Base-by-base conservation (phyloP, 2,329 filamentous ascomycete species). In the Pseudocercospora macadamiae region DNA sequence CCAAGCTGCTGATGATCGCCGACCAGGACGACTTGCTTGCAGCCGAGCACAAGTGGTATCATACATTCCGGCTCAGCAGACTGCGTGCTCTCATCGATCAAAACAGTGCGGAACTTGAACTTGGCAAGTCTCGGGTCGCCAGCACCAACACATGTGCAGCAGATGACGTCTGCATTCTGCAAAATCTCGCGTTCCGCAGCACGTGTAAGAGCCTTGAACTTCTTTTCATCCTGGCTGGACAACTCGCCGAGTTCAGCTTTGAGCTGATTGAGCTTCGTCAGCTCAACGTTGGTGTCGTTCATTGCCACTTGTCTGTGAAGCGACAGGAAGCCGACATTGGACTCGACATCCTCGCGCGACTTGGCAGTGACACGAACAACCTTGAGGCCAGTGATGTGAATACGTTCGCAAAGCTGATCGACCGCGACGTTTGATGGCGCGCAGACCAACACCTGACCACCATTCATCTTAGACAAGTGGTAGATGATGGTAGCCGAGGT, bases 401-500 rank as follows among this genome's bases (percentile, higher is more conserved):
- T 93, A 47, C 96, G 91, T 77, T 99, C 95, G 73, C 95, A 99
- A 26, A 99, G 87, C 76, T 99, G 95, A 71, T 99, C 95, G 25
- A 99, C 95, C 7, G 95, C 95, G 63, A 99, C 95, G 81, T 99
- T 99, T 51, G 95, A 99, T 0, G 95, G 95, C 14, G 95, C 95
- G 70, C 95, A 99, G 45, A 99, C 95, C 32, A 99, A 82, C 3
- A 99, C 93, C 71, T 96, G 95, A 54, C 93, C 92, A 64, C 89
- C 92, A 68, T 93, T 97, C 76, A 96, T 89, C 79, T 96, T 97
- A 66, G 92, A 91, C 59, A 99, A 82, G 73, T 99, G 95, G 72
- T 97, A 97, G 73, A 99, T 99, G 74, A 99, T 96, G 1, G 95
- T 99, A 30, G 95, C 95, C 32, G 95, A 99, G 14, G 95, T 99